Base-by-base conservation (phyloP, 2,329 filamentous ascomycete genomes). In the Volutella citrinella region DNA sequence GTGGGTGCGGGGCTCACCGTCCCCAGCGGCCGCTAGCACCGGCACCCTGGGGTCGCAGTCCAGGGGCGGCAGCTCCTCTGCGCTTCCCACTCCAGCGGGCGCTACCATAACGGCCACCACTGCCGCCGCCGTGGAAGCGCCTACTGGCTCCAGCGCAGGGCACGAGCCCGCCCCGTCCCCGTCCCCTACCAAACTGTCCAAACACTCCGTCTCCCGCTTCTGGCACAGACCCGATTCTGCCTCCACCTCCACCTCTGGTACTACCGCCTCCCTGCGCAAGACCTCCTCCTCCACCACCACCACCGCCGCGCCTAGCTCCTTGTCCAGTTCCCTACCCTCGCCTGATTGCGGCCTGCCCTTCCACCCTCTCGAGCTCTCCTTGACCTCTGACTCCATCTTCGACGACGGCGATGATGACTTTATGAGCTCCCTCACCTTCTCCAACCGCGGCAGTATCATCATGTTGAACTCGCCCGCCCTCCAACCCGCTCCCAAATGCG, bases 391-490 rank as follows among this genome's bases (percentile, higher is more conserved):
- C 36, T 66, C 59, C 49, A 63, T 81, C 35, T 61, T 80, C 44
- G 76, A 78, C 42, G 73, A 79, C 62, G 74, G 72, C 44, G 76
- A 78, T 42, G 73, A 79, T 62, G 74, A 72, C 49, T 74, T 76
- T 52, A 57, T 82, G 51, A 68, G 63, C 45, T 65, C 67, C 36
- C 59, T 82, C 45, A 69, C 69, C 45, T 82, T 82, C 53, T 80
- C 78, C 37, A 78, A 79, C 43, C 69, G 78, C 48, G 78, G 78
- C 45, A 82, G 78, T 59, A 65, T 82, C 49, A 76, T 82, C 69
- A 69, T 80, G 52, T 18, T 52, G 38, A 49, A 49, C 42, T 43
- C 42, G 45, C 42, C 37, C 29, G 43, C 45, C 39, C 36, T 45
- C 19, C 31, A 34, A 15, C 30, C 29, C 27, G 16, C 31, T 43